Evolutionary conservation across 345 rosid species (phyloP), one percentile per base, ranked within the genome.

Genomic region (Theobroma cacao): DNA sequence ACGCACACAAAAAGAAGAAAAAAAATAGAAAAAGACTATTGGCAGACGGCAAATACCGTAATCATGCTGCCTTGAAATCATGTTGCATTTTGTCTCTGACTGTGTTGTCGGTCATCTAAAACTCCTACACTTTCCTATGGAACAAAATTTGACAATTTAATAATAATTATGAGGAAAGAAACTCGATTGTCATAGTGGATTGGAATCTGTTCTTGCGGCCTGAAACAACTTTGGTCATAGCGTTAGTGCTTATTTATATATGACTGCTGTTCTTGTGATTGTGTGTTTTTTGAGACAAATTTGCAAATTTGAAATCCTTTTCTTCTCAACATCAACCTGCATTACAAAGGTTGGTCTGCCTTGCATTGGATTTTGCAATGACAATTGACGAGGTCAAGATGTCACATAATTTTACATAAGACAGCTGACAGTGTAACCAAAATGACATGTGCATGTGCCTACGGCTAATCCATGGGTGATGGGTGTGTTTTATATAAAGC

Each of bases 11-110:
- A 14, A 1, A 2, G 3, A 17, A 20, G 6, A 52, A 52, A 2
- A 2, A 14, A 52, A 12, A 14, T 2, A 14, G 3, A 18, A 10
- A 60, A 69, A 45, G 18, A 7, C 58, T 2, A 58, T 58, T 45
- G 34, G 50, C 20, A 24, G 36, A 59, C 2, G 60, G 31, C 24
- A 63, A 34, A 17, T 63, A 61, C 14, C 31, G 67, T 18, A 15
- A 62, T 62, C 66, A 62, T 60, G 62, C 55, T 22, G 61, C 30
- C 40, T 62, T 48, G 55, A 12, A 53, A 68, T 75, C 24, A 34
- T 20, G 70, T 41, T 62, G 75, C 63, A 7, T n/a, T 68, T 22
- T 52, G 71, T 55, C 34, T 40, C 45, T 77, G 34, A 73, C 48
- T 7, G 26, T 9, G 0, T 40, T 50, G 80, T 50, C 61, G 9